phyloP scores from a whole-genome alignment of 2,329 filamentous ascomycete genomes.

The Aphanoascus verrucosus region DNA sequence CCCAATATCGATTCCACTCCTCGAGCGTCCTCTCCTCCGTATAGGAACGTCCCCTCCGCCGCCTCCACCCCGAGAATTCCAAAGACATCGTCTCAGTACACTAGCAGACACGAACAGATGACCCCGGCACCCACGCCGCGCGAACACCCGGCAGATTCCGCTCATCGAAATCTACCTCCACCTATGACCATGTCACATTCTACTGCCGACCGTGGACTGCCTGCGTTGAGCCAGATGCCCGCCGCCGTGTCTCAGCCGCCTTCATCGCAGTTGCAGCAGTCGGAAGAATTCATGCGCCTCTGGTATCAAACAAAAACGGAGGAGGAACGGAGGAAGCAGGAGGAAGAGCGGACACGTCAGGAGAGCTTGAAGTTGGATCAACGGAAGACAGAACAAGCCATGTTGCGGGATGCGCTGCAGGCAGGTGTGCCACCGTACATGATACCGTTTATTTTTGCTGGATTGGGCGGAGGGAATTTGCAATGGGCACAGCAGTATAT shows the following conservation, averaged over 20 bases:
- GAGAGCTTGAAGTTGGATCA: slow-evolving; percentile 61
- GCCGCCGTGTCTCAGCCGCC: slow-evolving; percentile 40
- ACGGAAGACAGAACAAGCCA: slow-evolving; percentile 60
- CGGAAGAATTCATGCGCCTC: slow-evolving; percentile 59
- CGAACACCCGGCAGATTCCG: slow-evolving; percentile 18
- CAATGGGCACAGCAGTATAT: slow-evolving; percentile 61
- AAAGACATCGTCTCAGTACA: slow-evolving; percentile 9
- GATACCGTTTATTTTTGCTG: slow-evolving; percentile 64
- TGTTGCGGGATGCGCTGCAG: slow-evolving; percentile 56
- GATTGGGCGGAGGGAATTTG: slow-evolving; percentile 54
- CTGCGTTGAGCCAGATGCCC: slow-evolving; percentile 34
- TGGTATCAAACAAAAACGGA: slow-evolving; percentile 63
- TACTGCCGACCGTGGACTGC: slow-evolving; percentile 26
- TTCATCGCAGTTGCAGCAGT: slow-evolving; percentile 54
- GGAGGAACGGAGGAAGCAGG: slow-evolving; percentile 60
- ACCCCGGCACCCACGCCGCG: slow-evolving; percentile 14
- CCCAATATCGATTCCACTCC: slow-evolving; percentile 40
- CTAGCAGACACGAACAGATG: slow-evolving; percentile 1
- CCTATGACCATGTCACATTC: slow-evolving; percentile 55
- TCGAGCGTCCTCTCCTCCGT: slow-evolving; percentile 27
- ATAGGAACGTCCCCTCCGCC: slow-evolving; percentile 25
- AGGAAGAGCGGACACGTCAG: slow-evolving; percentile 57
- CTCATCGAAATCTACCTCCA: slow-evolving; percentile 48
- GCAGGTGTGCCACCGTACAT: slow-evolving; percentile 63
- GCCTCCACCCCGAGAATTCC: slow-evolving; percentile 21